phyloP scores from a whole-genome alignment of 768 basidiomycete species.

The Hygrocybe punicea region DNA sequence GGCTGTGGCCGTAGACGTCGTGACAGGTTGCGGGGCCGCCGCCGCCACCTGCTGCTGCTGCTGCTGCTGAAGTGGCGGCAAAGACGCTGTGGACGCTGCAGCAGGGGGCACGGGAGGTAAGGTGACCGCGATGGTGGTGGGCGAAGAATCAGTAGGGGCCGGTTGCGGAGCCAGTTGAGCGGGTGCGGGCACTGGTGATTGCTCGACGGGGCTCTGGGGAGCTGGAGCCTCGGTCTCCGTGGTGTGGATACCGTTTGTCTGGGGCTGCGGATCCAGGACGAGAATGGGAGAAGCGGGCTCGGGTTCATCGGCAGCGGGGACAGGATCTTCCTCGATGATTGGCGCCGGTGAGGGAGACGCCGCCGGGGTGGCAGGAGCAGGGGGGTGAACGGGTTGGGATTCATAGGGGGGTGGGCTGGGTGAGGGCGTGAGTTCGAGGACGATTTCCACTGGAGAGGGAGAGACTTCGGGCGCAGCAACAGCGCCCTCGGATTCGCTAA shows the following conservation, averaged over 20 bases:
- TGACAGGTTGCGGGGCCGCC: constrained; percentile 23
- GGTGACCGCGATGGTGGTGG: constrained; percentile 20
- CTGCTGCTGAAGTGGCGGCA: constrained; percentile 21
- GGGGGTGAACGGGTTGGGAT: constrained; percentile 23
- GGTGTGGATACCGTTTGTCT: constrained; percentile 43
- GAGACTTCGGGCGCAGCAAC: constrained; percentile 30
- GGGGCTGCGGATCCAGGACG: constrained; percentile 22
- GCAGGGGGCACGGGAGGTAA: constrained; percentile 28
- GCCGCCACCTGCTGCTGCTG: too few species aligned
- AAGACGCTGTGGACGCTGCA: constrained; percentile 10
- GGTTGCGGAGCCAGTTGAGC: constrained; percentile 31
- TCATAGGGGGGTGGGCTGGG: constrained; percentile 28
- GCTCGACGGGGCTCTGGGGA: constrained; percentile 22
- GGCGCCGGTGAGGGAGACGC: constrained; percentile 22
- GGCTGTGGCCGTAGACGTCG: constrained; percentile 36
- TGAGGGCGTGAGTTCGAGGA: constrained; percentile 13
- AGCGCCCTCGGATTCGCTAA: constrained; percentile 41
- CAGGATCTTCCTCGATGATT: constrained; percentile 35
- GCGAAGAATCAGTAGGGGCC: constrained; percentile 24
- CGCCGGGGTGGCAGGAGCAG: constrained; percentile 35
- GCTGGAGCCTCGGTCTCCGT: constrained; percentile 31
- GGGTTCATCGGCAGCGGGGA: constrained; percentile 38
- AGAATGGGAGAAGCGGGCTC: constrained; percentile 31
- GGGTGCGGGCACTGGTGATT: constrained; percentile 25
- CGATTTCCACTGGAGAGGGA: background rate